Evolutionary conservation across 352 stramenopile species (phyloP), one percentile per base, ranked within the genome.

Genomic region (Halophytophthora polymorphica): DNA sequence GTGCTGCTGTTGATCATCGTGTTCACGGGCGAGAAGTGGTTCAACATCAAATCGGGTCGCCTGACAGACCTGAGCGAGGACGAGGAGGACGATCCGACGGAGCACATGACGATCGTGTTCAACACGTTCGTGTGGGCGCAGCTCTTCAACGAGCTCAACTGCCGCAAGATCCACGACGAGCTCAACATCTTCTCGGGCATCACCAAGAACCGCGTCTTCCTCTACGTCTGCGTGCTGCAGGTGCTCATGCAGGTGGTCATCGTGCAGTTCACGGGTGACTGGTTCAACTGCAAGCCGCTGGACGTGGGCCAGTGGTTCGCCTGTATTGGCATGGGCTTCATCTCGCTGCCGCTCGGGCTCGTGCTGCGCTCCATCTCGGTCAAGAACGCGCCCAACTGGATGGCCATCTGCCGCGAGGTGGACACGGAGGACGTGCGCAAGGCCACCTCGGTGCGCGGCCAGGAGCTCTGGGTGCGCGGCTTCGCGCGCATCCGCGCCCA

Each of bases 61-160:
- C 1, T 39, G 28, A 74, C 63, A 12, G 59, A 87, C 56, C 40
- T 70, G 28, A 57, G 49, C 13, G 73, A 88, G 49, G 66, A 86
- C 6, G 64, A 83, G 15, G 42, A 66, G 19, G 43, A 76, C 38
- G 73, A 70, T 21, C 87, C 92, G 44, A 88, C 69, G 1, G 55
- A 84, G 54, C 96, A 99, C 80, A 97, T 96, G 70, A 98, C 94
- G 28, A 86, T 98, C 39, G 64, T 98, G 54, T 99, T 98, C 78
- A 98, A 98, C 73, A 88, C 89, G 31, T 99, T 99, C 69, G 95
- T 98, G 14, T 97, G 97, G 71, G 83, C 89, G 35, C 90, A 98
- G 75, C 80, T 98, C 14, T 98, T 88, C 64, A 88, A 88, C 59
- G 69, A 88, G 54, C 60, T 88, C 21, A 88, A 88, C 56, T 56